These are phyloP conservation scores for Imleria badia DNA, from an alignment of 768 basidiomycete species.

Conservation along the genomic window DNA sequence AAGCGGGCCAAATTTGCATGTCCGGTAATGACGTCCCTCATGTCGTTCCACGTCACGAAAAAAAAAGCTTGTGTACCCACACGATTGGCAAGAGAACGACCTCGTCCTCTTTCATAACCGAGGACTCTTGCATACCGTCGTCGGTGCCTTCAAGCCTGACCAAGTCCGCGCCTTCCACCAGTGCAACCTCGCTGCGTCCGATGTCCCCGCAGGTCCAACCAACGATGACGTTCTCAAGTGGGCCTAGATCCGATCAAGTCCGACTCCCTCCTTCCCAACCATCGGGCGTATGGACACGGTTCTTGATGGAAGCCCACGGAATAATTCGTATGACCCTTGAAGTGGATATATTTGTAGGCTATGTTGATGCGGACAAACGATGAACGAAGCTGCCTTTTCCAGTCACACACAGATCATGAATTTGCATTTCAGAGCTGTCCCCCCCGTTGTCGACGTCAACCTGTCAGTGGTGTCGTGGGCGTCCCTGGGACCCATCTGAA, in stretches of 20 bases:
- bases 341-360: slow-evolving; percentile 5
- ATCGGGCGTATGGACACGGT: slow-evolving; percentile 1
- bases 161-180: slow-evolving; percentile 54
- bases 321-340: not conserved
- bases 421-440: slow-evolving; percentile 10
- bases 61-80: slow-evolving; percentile 70
- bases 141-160: slow-evolving; percentile 56
- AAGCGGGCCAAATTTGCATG: not conserved
- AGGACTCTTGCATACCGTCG: slow-evolving; percentile 65
- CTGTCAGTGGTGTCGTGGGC: not conserved
- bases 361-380: not conserved
- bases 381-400: slow-evolving; percentile 5
- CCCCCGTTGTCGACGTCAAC: not conserved
- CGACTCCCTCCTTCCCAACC: not conserved
- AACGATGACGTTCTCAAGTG: slow-evolving; percentile 44
- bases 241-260: slow-evolving; percentile 32
- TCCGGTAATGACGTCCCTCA: not conserved
- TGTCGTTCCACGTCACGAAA: not conserved
- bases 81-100: slow-evolving; percentile 76
- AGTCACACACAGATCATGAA: slow-evolving; percentile 9
- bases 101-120: slow-evolving; percentile 74
- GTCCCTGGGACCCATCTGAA: no score
- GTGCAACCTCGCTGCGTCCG: slow-evolving; percentile 57
- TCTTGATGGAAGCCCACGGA: slow-evolving; percentile 4
- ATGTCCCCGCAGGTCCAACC: slow-evolving; percentile 47